A percentile compares a stretch with the other conserved stretches of the same genome.
These are phyloP conservation scores for Wallacemonas sp. DNA, from an alignment of 208 protist genomes.

Conservation along the genomic window DNA sequence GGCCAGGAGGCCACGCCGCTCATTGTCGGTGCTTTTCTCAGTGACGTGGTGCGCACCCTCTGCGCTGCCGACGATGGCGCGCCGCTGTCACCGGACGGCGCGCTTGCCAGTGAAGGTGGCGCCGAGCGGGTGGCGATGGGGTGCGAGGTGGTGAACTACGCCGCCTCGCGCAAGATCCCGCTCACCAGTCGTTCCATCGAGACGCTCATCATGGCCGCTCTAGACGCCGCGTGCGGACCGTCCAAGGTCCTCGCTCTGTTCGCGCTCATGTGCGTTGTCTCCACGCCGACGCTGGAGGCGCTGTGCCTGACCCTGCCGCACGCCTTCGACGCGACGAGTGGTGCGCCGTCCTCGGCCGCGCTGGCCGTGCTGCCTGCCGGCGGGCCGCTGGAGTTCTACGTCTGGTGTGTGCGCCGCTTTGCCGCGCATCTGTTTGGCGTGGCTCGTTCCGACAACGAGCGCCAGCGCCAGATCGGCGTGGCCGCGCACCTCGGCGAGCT, in stretches of 20 bases:
- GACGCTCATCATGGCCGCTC: neutral
- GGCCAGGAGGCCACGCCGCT: constrained; percentile 21
- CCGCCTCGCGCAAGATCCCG: constrained; percentile 42
- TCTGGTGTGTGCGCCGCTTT: constrained; percentile 54
- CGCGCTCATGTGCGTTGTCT: constrained; percentile 70
- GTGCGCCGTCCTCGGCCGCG: constrained; percentile 23
- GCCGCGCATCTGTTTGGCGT: neutral
- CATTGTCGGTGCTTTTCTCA: constrained; percentile 74
- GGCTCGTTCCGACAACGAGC: neutral
- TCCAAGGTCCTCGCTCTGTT: constrained; percentile 30
- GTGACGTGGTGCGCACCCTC: constrained; percentile 68
- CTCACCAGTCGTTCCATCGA: constrained; percentile 19
- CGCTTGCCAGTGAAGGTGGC: no score
- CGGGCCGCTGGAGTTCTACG: constrained; percentile 27
- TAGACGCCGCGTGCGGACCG: neutral
- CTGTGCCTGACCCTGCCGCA: constrained; percentile 16
- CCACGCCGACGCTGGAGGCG: constrained; percentile 53
- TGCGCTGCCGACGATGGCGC: constrained; percentile 15
- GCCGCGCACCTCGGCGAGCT: neutral
- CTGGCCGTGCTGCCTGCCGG: constrained; percentile 3
- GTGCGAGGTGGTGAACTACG: constrained; percentile 74
- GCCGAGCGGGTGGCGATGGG: neutral
- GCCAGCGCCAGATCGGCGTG: neutral
- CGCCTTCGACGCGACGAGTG: constrained; percentile 8
- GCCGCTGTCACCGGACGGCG: no score